Conservation (phyloP, 495 filamentous ascomycete species). For the Apodospora peruviana region DNA sequence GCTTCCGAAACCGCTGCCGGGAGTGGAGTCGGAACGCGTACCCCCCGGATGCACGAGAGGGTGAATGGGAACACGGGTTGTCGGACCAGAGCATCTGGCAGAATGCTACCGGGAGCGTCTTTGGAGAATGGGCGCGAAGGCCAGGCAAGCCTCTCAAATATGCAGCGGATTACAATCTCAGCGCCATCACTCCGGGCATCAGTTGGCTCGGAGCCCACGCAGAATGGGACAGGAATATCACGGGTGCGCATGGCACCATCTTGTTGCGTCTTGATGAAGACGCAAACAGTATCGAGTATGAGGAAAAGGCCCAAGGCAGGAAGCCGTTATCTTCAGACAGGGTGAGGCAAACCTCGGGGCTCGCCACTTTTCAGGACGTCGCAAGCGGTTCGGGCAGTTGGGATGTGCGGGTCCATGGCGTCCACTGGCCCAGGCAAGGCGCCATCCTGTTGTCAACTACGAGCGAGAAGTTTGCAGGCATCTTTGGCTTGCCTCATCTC, state of each 20-base stretch:
- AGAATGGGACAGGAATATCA: constrained; percentile 64
- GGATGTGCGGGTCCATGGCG: constrained; percentile 70
- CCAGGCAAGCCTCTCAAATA: constrained; percentile 29
- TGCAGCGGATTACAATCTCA: constrained; percentile 42
- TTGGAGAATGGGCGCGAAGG: constrained; percentile 68
- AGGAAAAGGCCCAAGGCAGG: constrained; percentile 13
- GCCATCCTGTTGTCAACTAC: constrained; percentile 76
- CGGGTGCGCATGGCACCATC: constrained; percentile 52
- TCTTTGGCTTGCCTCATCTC: constrained; percentile 85
- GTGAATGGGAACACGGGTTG: constrained; percentile 34
- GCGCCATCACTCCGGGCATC: constrained; percentile 36
- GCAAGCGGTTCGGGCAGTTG: constrained; percentile 61
- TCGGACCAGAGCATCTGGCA: constrained; percentile 55
- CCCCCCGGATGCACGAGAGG: constrained; percentile 19
- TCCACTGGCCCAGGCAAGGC: constrained; percentile 75
- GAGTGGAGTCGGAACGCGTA: constrained; percentile 40
- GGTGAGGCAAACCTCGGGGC: constrained; percentile 57
- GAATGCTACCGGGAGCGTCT: constrained; percentile 73
- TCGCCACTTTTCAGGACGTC: constrained; percentile 65
- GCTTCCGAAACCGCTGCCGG: constrained; percentile 38
- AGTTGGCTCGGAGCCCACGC: constrained; percentile 33
- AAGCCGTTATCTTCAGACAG: constrained; percentile 10
- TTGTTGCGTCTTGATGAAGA: constrained; percentile 47
- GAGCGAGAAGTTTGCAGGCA: constrained; percentile 84
- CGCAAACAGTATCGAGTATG: constrained; percentile 40